Conservation (phyloP, 495 filamentous ascomycete species). For the Parathielavia hyrcaniae region DNA sequence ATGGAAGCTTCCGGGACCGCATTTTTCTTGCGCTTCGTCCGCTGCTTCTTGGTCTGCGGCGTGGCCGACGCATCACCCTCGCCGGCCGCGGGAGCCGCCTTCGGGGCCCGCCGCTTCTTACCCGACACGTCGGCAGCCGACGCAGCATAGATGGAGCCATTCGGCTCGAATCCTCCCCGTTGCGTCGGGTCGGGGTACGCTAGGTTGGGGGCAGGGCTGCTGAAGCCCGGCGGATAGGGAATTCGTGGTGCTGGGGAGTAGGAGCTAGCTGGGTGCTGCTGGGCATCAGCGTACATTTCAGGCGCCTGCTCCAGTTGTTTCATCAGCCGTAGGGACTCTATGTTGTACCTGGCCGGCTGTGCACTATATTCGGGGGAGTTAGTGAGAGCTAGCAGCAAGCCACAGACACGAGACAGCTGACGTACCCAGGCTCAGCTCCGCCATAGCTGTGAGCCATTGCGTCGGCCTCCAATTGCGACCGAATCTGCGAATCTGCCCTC, state of each 20-base stretch:
- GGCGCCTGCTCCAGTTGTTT: slow-evolving; percentile 6
- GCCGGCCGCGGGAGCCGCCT: background rate
- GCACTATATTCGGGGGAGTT: background rate
- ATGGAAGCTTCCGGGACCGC: background rate
- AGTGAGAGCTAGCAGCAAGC: background rate
- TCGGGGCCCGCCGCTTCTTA: slow-evolving; percentile 18
- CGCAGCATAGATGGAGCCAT: slow-evolving; percentile 23
- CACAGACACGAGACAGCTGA: background rate
- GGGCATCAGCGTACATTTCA: background rate
- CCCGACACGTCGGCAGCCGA: slow-evolving; percentile 22
- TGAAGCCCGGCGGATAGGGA: slow-evolving; percentile 10
- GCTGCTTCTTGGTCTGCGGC: slow-evolving; percentile 20
- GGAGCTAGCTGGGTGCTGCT: background rate
- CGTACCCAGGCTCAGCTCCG: slow-evolving; percentile 13
- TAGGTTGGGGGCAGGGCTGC: background rate
- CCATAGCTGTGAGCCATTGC: slow-evolving; percentile 7
- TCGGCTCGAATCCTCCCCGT: slow-evolving; percentile 7
- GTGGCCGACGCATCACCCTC: slow-evolving; percentile 9
- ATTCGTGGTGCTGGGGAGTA: slow-evolving; percentile 10
- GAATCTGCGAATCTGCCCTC: slow-evolving; percentile 23
- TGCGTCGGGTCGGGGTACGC: slow-evolving; percentile 9
- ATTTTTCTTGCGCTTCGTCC: slow-evolving; percentile 21
- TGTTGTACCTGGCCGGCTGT: background rate
- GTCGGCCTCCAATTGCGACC: slow-evolving; percentile 28
- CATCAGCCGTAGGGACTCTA: background rate